These are phyloP conservation scores for Eudorina sp. DNA, from an alignment of 139 green algal genomes.

Conservation along the genomic window DNA sequence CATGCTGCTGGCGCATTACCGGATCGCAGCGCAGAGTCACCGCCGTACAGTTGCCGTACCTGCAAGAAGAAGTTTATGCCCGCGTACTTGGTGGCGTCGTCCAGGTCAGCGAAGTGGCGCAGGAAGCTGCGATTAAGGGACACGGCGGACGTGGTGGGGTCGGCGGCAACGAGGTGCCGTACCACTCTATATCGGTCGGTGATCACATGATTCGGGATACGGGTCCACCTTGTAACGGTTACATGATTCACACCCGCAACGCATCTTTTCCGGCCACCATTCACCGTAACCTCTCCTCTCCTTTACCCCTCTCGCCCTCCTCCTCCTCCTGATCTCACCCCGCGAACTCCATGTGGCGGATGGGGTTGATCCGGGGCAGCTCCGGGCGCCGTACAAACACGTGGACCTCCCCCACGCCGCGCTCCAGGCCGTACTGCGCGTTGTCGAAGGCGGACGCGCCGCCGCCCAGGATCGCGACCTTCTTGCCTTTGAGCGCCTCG, in stretches of 20 bases:
- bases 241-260: too few species aligned
- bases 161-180: too few species aligned
- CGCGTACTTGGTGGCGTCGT: conserved; percentile 65
- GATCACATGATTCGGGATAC: too few species aligned
- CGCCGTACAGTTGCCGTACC: not conserved
- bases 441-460: conserved; percentile 64
- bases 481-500: conserved; percentile 48
- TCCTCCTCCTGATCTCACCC: conserved; percentile 9
- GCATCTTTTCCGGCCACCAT: too few species aligned
- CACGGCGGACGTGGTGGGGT: not conserved
- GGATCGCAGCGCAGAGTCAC: too few species aligned
- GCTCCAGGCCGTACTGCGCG: conserved; percentile 59
- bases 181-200: too few species aligned
- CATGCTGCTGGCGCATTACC: too few species aligned
- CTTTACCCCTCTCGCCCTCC: too few species aligned
- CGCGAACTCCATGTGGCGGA: conserved; percentile 55
- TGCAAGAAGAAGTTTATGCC: conserved; percentile 63
- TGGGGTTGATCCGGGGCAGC: conserved; percentile 66
- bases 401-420: conserved; percentile 54
- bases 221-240: too few species aligned
- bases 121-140: conserved; percentile 58
- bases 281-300: not conserved
- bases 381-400: conserved; percentile 61
- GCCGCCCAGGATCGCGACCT: conserved; percentile 60
- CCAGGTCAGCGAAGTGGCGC: conserved; percentile 61